Base-by-base conservation (phyloP, 495 filamentous ascomycete species). In the Platismatia glauca region DNA sequence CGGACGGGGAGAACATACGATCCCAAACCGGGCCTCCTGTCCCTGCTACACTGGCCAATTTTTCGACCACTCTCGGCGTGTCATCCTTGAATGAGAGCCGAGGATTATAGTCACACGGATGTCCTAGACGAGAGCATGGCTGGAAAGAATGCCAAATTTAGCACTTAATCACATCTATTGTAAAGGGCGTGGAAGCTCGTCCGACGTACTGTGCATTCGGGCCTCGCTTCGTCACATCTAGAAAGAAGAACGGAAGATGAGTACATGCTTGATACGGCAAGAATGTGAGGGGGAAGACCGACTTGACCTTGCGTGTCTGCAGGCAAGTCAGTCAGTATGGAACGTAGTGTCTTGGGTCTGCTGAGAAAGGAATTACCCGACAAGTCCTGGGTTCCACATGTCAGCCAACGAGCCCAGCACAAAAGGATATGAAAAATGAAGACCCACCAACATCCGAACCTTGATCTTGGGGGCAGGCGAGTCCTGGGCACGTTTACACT, bases 71-170 rank as follows among this genome's bases (percentile, higher is more conserved):
- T 53, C 81, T 73, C 35, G 76, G 74, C 18, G 82, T 84, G 59
- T 84, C 81, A 68, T 84, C 80, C 60, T 77, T 76, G 66, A 83
- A 84, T 29, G 78, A 75, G 16, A 84, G 68, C 31, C 81, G 75
- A 12, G 82, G 81, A 59, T 76, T 80, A 61, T 84, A 84, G 64
- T 84, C 81, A 64, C 82, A 84, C 38, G 71, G 69, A 70, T 84
- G 81, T 27, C 80, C 78, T 16, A 84, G 73, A 55, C 82, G 75
- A 39, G 76, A 72, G 69, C 82, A 84, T 77, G 83, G 81, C 81
- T 82, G 62, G 13, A 59, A 64, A 41, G 8, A 7, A 7, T 18
- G 43, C 56, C 20, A 66, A 34, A 5, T 16, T 18, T 46, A 11
- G 24, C 1, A 33, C 34, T 11, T 37, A 9, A 18, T 27, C 46